phyloP scores from a whole-genome alignment of 192 early-diverging fungal genomes.

The Coemansia reversa region DNA sequence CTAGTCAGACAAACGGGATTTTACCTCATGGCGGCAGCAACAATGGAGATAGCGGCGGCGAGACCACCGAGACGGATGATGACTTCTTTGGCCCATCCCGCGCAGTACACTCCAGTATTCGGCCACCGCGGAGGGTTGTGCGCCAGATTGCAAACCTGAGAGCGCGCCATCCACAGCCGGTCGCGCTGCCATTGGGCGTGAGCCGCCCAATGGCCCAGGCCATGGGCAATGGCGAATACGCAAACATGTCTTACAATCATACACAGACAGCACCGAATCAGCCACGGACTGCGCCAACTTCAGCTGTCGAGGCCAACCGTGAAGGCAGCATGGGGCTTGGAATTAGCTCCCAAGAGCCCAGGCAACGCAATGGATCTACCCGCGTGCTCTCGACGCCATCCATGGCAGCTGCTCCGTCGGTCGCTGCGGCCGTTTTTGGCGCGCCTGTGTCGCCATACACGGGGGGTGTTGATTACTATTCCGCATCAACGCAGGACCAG shows the following conservation, averaged over 20 bases:
- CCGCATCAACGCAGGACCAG: background rate
- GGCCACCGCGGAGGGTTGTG: constrained; percentile 39
- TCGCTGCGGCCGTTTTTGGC: constrained; percentile 5
- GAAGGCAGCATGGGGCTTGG: constrained; percentile 29
- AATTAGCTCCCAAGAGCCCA: constrained; percentile 16
- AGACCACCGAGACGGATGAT: constrained; percentile 52
- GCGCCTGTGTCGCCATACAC: background rate
- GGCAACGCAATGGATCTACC: background rate
- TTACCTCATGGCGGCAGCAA: background rate
- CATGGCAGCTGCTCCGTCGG: constrained; percentile 8
- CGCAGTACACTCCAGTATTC: constrained; percentile 37
- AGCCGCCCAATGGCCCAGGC: background rate
- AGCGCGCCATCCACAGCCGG: constrained; percentile 23
- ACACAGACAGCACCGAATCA: constrained; percentile 2
- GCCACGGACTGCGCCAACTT: constrained; percentile 25
- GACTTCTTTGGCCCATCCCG: constrained; percentile 39
- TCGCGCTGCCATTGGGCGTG: constrained; percentile 21
- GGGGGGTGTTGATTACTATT: background rate
- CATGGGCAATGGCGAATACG: background rate
- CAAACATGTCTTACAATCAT: background rate
- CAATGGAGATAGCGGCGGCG: constrained; percentile 23
- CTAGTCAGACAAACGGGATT: background rate
- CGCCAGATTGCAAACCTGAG: constrained; percentile 43
- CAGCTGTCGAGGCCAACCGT: background rate
- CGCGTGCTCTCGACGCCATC: constrained; percentile 38